Percentiles rank a stretch among this genome's conserved stretches.
Evolutionary conservation across 208 protist species (phyloP).

Genomic region (Trichomonas vaginalis): DNA sequence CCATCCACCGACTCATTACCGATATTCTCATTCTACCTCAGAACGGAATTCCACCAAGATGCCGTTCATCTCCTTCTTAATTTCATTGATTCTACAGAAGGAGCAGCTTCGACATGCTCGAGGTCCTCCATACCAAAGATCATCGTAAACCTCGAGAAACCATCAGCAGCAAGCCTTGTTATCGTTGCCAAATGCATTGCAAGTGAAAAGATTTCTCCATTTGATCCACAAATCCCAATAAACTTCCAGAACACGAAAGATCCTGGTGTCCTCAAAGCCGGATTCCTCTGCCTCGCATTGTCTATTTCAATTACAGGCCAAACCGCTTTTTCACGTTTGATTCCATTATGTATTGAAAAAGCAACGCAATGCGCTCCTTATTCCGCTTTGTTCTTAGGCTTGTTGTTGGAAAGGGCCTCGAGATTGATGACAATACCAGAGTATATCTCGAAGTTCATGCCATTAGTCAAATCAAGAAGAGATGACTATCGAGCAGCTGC

Average conservation of each 20-base stretch:
- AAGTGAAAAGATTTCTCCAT: neutral
- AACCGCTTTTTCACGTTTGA: neutral
- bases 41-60: neutral
- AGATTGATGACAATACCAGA: neutral
- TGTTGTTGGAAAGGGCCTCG: neutral
- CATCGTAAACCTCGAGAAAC: neutral
- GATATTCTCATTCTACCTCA: neutral
- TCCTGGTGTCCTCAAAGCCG: neutral
- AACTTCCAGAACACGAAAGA: neutral
- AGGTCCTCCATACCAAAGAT: neutral
- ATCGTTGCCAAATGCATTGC: neutral
- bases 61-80: neutral
- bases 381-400: neutral
- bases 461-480: neutral
- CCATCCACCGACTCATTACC: neutral
- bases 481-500: neutral
- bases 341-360: neutral
- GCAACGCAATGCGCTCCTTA: neutral
- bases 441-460: neutral
- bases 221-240: neutral
- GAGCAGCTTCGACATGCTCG: neutral
- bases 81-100: neutral
- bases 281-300: neutral
- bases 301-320: no score
- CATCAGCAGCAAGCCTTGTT: neutral